Conservation (phyloP, 2,329 filamentous ascomycete species). For the Hymenoscyphus occultus region DNA sequence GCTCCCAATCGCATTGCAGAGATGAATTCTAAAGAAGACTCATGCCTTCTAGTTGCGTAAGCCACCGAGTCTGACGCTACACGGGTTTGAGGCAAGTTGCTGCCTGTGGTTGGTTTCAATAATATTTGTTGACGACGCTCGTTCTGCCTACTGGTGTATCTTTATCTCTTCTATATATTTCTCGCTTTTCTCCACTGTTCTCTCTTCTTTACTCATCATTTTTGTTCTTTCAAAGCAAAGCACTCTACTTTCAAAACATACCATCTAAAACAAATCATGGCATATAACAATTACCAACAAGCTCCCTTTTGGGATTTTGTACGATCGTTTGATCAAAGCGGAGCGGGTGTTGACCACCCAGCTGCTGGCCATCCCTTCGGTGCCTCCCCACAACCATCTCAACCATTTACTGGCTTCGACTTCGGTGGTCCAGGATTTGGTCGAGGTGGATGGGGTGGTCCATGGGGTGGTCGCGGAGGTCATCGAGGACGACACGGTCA, state of each 20-base stretch:
- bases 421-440: slow-evolving; percentile 22
- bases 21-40: background rate
- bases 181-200: background rate
- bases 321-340: slow-evolving; percentile 28
- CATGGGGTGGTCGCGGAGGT: slow-evolving; percentile 25
- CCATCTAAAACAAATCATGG: slow-evolving; percentile 22
- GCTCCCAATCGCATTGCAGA: background rate
- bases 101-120: background rate
- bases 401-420: slow-evolving; percentile 20
- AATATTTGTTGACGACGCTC: slow-evolving; percentile 2
- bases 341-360: slow-evolving; percentile 33
- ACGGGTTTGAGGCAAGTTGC: background rate
- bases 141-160: background rate
- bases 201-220: background rate
- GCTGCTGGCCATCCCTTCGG: slow-evolving; percentile 17
- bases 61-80: background rate
- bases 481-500: slow-evolving; percentile 24
- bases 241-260: background rate
- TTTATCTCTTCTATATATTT: background rate
- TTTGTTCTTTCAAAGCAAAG: background rate
- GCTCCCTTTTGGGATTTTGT: slow-evolving; percentile 34
- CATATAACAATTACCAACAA: slow-evolving; percentile 33
- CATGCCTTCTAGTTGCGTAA: background rate
- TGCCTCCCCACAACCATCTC: slow-evolving; percentile 17
- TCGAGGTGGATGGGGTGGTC: slow-evolving; percentile 26